Evolutionary conservation across 176 grass and related monocot species (phyloP).

Genomic region (Zoysia japonica): DNA sequence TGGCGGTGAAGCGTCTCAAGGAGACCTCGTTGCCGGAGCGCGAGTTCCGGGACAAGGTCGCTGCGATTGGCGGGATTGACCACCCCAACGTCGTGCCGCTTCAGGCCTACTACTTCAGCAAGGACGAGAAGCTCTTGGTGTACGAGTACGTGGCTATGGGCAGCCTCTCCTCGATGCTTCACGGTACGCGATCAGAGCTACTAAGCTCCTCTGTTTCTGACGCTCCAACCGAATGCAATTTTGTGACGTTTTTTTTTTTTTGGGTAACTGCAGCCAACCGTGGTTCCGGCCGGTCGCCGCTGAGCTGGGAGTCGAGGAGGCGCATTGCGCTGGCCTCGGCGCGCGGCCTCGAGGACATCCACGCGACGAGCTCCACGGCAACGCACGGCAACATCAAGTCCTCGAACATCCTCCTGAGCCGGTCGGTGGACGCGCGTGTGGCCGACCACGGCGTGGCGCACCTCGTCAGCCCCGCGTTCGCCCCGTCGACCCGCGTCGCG

Average conservation of each 20-base stretch:
- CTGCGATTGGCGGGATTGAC: conserved; percentile 57
- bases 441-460: conserved; percentile 70
- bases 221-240: not conserved
- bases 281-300: conserved; percentile 55
- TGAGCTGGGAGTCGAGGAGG: conserved; percentile 62
- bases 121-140: conserved; percentile 83
- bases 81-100: conserved; percentile 74
- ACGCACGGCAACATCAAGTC: conserved; percentile 81
- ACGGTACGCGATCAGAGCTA: conserved; percentile 45
- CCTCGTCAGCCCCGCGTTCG: conserved; percentile 51
- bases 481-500: conserved; percentile 40
- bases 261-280: conserved; percentile 44
- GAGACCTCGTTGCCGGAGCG: conserved; percentile 63
- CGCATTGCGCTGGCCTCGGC: conserved; percentile 65
- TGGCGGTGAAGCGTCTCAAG: conserved; percentile 73
- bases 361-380: conserved; percentile 59
- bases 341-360: conserved; percentile 75
- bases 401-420: conserved; percentile 63
- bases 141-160: conserved; percentile 71
- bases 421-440: conserved; percentile 59
- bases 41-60: conserved; percentile 74
- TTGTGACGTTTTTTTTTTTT: not conserved
- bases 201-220: not conserved
- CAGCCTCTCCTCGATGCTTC: conserved; percentile 76
- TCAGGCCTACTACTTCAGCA: conserved; percentile 75